Conservation (phyloP, 2,329 filamentous ascomycete genomes). For the Diaporthe eres region DNA sequence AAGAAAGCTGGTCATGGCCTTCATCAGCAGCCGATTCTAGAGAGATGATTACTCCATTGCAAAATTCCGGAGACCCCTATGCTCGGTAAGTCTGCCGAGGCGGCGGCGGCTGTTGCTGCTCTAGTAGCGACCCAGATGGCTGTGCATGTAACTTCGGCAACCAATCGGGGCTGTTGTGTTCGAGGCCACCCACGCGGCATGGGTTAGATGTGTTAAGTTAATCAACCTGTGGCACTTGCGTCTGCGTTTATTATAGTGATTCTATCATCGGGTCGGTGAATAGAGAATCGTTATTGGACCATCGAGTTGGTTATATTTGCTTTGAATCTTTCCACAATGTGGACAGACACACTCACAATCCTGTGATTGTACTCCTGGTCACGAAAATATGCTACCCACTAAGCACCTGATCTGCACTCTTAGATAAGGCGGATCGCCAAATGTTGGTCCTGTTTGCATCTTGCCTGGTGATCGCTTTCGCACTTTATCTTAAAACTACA, state of each 20-base stretch:
- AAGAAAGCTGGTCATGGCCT: too few relatives aligned
- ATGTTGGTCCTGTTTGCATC: too few relatives aligned
- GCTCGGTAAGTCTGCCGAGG: background rate
- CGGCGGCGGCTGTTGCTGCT: background rate
- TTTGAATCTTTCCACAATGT: too few relatives aligned
- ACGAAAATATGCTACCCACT: too few relatives aligned
- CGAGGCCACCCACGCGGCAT: background rate
- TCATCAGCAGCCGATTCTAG: background rate
- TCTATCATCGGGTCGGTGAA: background rate
- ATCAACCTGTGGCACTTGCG: background rate
- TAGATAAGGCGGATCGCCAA: too few relatives aligned
- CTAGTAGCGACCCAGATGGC: background rate
- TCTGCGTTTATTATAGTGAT: background rate
- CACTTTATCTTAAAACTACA: too few relatives aligned
- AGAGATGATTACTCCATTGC: background rate
- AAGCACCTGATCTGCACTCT: too few relatives aligned
- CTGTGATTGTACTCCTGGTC: too few relatives aligned
- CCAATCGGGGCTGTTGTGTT: background rate
- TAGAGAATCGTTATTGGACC: too few relatives aligned
- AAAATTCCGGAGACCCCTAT: background rate
- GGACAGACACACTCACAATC: too few relatives aligned
- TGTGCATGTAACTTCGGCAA: background rate
- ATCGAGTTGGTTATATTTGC: too few relatives aligned
- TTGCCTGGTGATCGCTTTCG: too few relatives aligned
- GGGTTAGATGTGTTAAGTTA: background rate